phyloP scores from a whole-genome alignment of 2,329 filamentous ascomycete genomes.

The Nannizziopsis arthrosporioides region DNA sequence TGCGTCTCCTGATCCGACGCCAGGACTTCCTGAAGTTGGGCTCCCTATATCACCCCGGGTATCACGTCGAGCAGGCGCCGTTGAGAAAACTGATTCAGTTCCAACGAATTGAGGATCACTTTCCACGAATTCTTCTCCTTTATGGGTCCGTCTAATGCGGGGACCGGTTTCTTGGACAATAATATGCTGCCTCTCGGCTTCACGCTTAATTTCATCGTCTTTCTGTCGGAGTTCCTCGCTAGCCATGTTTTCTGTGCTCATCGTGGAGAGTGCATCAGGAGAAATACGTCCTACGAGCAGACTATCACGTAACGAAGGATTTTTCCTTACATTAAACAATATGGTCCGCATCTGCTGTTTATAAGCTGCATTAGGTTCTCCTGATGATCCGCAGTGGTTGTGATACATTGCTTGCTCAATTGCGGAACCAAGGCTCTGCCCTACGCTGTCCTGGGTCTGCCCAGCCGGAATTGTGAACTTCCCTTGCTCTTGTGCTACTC shows the following conservation, averaged over 20 bases:
- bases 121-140: conserved; percentile 83
- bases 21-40: not conserved
- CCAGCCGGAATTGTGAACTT: conserved; percentile 53
- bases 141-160: conserved; percentile 78
- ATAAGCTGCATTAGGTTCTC: conserved; percentile 46
- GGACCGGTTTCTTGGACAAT: conserved; percentile 65
- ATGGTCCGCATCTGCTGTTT: conserved; percentile 60
- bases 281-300: conserved; percentile 62
- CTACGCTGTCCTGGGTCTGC: conserved; percentile 51
- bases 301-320: conserved; percentile 62
- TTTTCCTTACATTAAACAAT: conserved; percentile 78
- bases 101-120: conserved; percentile 47
- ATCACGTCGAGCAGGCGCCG: conserved; percentile 36
- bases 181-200: conserved; percentile 56
- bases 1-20: conserved; percentile 16
- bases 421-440: conserved; percentile 60
- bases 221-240: conserved; percentile 71
- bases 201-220: conserved; percentile 44
- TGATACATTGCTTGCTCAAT: conserved; percentile 61
- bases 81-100: conserved; percentile 39
- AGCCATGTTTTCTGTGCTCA: conserved; percentile 83
- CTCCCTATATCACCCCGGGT: conserved; percentile 10
- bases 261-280: conserved; percentile 66
- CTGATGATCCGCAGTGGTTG: conserved; percentile 40
- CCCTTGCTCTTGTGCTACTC: conserved; percentile 54